These are phyloP conservation scores for Quercus parvula DNA, from an alignment of 306 rosid genomes.

Conservation along the genomic window DNA sequence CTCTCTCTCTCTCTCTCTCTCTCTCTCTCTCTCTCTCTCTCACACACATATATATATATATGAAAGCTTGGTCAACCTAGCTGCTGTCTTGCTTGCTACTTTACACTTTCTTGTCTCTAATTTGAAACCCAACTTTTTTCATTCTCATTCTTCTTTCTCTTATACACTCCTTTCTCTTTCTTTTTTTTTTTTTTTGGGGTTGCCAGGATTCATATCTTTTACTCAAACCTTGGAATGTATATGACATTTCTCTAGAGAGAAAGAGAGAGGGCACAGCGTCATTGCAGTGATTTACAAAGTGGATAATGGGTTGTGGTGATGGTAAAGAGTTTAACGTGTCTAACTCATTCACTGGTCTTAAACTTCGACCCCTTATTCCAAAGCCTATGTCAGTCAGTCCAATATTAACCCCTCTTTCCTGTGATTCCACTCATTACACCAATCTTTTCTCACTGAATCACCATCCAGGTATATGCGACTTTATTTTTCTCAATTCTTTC, in stretches of 20 bases:
- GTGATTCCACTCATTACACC: conserved; percentile 35
- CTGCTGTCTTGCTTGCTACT: neutral
- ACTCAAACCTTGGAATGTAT: neutral
- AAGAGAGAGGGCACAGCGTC: neutral
- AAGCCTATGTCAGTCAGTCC: conserved; percentile 28
- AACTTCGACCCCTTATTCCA: conserved; percentile 25
- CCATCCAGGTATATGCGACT: conserved; percentile 37
- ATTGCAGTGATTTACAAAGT: neutral
- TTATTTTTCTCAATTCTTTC: neutral
- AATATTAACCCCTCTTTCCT: conserved; percentile 22
- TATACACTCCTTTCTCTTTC: neutral
- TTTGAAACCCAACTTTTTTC: neutral
- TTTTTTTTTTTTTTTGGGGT: neutral
- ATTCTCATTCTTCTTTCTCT: neutral
- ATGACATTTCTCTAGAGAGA: neutral
- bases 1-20: neutral
- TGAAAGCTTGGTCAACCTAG: neutral
- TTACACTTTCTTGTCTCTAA: neutral
- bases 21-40: too few relatives aligned
- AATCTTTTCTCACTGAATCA: conserved; percentile 29
- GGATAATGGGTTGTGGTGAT: neutral
- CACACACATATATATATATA: neutral
- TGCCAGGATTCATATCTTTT: neutral
- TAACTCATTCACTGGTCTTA: conserved; percentile 26
- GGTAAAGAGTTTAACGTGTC: conserved; percentile 26